Conservation (phyloP, 176 grass and related monocot genomes). For the Elymus sibiricus region DNA sequence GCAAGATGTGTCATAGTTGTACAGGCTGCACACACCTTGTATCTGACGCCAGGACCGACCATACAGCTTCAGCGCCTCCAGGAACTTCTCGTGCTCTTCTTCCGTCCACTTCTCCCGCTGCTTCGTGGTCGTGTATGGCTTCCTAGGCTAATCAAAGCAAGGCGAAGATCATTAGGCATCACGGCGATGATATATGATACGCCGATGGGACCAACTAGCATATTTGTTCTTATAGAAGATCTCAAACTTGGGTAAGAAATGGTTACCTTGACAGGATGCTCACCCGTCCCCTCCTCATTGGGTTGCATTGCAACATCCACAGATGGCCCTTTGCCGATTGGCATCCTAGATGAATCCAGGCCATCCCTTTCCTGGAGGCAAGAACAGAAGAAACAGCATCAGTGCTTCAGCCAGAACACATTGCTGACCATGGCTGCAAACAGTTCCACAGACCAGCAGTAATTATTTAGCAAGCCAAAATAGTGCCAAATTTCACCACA, state of each 20-base stretch:
- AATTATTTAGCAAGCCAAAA: background rate
- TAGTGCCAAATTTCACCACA: background rate
- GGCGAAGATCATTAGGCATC: background rate
- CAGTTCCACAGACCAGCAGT: background rate
- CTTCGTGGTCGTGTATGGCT: constrained; percentile 87
- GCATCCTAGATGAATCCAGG: background rate
- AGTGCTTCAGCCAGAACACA: background rate
- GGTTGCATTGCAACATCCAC: constrained; percentile 1
- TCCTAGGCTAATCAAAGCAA: constrained; percentile 51
- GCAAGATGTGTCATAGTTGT: background rate
- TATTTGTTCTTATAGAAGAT: background rate
- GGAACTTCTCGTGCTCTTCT: constrained; percentile 80
- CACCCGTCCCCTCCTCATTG: constrained; percentile 48
- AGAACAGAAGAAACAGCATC: background rate
- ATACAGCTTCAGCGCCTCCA: constrained; percentile 78
- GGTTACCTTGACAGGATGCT: constrained; percentile 47
- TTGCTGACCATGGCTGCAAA: background rate
- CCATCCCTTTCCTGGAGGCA: constrained; percentile 23
- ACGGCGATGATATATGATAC: background rate
- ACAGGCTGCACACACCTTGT: constrained; percentile 50
- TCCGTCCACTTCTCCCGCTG: constrained; percentile 94
- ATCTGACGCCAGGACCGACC: constrained; percentile 90
- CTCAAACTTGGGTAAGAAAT: constrained; percentile 6
- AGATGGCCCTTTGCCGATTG: background rate
- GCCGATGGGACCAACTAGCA: background rate